Evolutionary conservation across 2,329 filamentous ascomycete genomes (phyloP), one percentile per base, ranked within the genome.

Genomic region (Cladosporium oxysporum): DNA sequence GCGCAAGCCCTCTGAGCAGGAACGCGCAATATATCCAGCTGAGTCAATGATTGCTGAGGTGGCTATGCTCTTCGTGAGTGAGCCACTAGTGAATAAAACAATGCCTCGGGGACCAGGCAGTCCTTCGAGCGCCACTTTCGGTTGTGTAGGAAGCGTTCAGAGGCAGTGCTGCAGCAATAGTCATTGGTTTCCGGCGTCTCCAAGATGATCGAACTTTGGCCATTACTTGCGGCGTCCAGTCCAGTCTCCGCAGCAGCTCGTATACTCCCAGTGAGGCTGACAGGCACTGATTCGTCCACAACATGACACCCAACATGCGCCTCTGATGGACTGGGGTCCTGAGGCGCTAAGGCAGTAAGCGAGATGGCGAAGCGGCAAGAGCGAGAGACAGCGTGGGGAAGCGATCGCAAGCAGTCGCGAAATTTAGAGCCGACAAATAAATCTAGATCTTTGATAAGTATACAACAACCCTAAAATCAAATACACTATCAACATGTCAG

Each of bases 401-500:
- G 52, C 18, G 52, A 33, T 55, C 55, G 55, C n/a, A 58, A 58
- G 29, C 18, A 11, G 33, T 41, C 33, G 31, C 31, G 55, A 58
- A 58, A 58, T 37, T 58, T 58, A 58, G 33, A 41, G 55, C 31
- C 55, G 55, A 58, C 21, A 58, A 37, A 58, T 26, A 41, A 37
- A 33, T 55, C 52, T 55, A 33, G 16, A 33, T 29, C 55, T 5
- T 41, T 12, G 31, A 33, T n/a, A 52, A 23, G 5, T 21, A 58
- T n/a, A 23, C 31, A 18, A 58, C 33, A 23, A 21, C 26, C 26
- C 28, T 18, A 26, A 7, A 8, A 59, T 35, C 11, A 26, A 26
- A 3, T 28, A 61, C 11, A 49, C 58, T 12, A 12, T 44, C 35
- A 64, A 55, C 62, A 55, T 76, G 74, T 75, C 74, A 62, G 60